Percentiles rank a stretch among this genome's conserved stretches.
These are phyloP conservation scores for Salvia miltiorrhiza DNA, from an alignment of 257 asterid genomes.

Conservation along the genomic window DNA sequence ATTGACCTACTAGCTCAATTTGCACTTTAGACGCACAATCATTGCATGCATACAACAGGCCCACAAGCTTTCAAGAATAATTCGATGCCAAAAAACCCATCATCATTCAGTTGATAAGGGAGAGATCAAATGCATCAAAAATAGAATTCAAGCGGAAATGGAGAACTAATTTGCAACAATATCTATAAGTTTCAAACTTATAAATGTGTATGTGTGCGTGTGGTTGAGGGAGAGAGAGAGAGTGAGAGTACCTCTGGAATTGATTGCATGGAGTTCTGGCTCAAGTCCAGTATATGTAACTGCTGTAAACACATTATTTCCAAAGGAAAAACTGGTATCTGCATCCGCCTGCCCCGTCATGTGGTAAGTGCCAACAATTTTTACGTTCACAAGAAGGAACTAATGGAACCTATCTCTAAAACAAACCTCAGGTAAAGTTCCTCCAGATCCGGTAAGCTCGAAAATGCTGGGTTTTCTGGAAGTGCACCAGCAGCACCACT, in stretches of 20 bases:
- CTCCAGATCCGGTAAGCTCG: slow-evolving; percentile 64
- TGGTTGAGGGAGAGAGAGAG: slow-evolving; percentile 6
- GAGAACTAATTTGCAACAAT: slow-evolving; percentile 7
- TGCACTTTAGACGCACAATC: not conserved
- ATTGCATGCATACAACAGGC: not conserved
- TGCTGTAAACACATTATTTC: slow-evolving; percentile 57
- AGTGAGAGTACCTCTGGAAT: slow-evolving; percentile 66
- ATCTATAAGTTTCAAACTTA: not conserved
- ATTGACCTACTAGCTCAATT: not conserved
- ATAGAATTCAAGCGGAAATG: not conserved
- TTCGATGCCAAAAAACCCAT: not conserved
- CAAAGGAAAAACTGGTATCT: slow-evolving; percentile 59
- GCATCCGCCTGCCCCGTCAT: slow-evolving; percentile 71
- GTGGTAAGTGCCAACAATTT: slow-evolving; percentile 23
- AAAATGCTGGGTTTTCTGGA: slow-evolving; percentile 70
- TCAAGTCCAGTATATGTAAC: slow-evolving; percentile 77
- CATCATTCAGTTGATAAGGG: slow-evolving; percentile 4
- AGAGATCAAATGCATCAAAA: not conserved
- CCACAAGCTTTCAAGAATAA: slow-evolving; percentile 1
- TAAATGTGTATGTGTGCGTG: not conserved
- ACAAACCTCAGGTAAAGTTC: slow-evolving; percentile 93
- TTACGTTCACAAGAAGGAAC: slow-evolving; percentile 2
- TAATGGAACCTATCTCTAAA: slow-evolving; percentile 5
- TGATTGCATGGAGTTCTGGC: slow-evolving; percentile 74
- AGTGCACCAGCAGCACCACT: slow-evolving; percentile 69